These are phyloP conservation scores for Bipolaris victoriae DNA, from an alignment of 2,329 filamentous ascomycete genomes.

Conservation along the genomic window DNA sequence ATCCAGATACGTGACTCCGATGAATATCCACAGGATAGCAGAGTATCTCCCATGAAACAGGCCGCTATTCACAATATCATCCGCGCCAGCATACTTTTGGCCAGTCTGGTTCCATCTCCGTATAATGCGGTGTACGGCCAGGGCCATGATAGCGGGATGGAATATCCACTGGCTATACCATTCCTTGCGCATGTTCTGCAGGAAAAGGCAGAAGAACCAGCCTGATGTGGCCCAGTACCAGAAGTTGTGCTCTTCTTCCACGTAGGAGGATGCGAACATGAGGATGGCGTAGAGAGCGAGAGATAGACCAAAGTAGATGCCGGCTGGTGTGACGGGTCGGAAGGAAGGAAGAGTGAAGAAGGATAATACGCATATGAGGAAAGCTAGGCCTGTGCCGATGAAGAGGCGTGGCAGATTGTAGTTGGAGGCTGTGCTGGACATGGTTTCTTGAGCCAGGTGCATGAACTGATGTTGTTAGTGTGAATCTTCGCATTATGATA, in stretches of 20 bases:
- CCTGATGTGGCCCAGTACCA: constrained; percentile 90
- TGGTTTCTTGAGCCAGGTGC: constrained; percentile 72
- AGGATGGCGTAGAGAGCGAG: constrained; percentile 71
- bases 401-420: constrained; percentile 75
- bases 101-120: constrained; percentile 96
- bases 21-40: constrained; percentile 72
- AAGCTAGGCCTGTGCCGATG: constrained; percentile 53
- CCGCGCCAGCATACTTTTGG: constrained; percentile 90
- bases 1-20: constrained; percentile 72
- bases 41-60: constrained; percentile 58
- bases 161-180: constrained; percentile 35
- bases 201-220: constrained; percentile 65
- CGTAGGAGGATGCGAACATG: constrained; percentile 98
- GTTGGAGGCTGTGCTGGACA: constrained; percentile 91
- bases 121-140: constrained; percentile 69
- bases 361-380: constrained; percentile 51
- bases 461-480: constrained; percentile 61
- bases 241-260: constrained; percentile 98
- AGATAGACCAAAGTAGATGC: constrained; percentile 46
- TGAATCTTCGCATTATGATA: background rate
- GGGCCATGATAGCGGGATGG: constrained; percentile 54
- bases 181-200: constrained; percentile 44
- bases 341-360: constrained; percentile 45
- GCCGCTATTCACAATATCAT: constrained; percentile 77
- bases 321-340: constrained; percentile 59